Evolutionary conservation across 441 rosid genomes (phyloP).

Genomic region (Euphorbia celastroides): DNA sequence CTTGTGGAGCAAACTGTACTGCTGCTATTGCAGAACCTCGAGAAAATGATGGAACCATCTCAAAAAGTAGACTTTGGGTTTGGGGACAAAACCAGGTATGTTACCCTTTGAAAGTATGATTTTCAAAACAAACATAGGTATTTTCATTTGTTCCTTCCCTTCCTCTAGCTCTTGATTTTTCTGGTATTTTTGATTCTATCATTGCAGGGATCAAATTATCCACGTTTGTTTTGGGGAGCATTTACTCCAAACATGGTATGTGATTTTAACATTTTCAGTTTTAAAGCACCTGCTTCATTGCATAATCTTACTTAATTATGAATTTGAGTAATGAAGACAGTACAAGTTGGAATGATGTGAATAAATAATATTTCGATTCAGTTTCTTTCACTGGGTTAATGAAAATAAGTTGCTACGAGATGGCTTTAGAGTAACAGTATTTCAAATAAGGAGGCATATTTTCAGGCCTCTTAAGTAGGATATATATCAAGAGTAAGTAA

Average conservation of each 20-base stretch:
- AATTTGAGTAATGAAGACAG: background rate
- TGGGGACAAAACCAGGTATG: slow-evolving; percentile 98
- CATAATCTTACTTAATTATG: too few species aligned
- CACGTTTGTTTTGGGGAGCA: slow-evolving; percentile 88
- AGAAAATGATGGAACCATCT: slow-evolving; percentile 64
- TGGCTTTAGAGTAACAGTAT: too few species aligned
- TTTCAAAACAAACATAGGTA: background rate
- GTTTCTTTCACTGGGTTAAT: background rate
- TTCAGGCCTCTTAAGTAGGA: too few species aligned
- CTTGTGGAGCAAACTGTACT: slow-evolving; percentile 93
- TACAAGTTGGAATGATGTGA: background rate
- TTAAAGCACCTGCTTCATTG: background rate
- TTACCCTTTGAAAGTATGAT: slow-evolving; percentile 3
- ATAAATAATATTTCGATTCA: background rate
- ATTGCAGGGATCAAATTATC: slow-evolving; percentile 77
- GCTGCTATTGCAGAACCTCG: slow-evolving; percentile 83
- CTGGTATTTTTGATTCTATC: slow-evolving; percentile 11
- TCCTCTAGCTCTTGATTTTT: background rate
- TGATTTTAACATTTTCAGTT: slow-evolving; percentile 4
- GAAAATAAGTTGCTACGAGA: too few species aligned
- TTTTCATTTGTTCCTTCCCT: background rate
- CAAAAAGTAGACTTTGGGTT: slow-evolving; percentile 82
- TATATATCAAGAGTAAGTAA: too few species aligned
- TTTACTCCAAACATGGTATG: slow-evolving; percentile 62
- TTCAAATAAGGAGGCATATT: too few species aligned